Base-by-base conservation (phyloP, 176 grass and related monocot species). In the Microstegium vimineum region DNA sequence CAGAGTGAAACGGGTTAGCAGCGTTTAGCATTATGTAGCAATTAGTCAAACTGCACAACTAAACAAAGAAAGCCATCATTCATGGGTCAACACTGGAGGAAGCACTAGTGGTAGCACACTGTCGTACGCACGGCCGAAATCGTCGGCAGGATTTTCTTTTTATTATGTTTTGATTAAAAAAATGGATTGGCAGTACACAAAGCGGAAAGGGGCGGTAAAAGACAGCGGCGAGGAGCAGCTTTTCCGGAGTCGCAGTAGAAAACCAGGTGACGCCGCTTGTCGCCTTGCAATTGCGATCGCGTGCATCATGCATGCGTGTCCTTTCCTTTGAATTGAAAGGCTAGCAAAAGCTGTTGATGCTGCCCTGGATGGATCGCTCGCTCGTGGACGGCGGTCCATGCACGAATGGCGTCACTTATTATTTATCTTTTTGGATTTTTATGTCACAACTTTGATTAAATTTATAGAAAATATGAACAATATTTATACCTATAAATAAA, bases 221-320 rank as follows among this genome's bases (percentile, higher is more conserved):
- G 69, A 45, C 40, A 45, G 25, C 12, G 34, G 66, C 18, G 28
- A 66, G 37, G 8, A 36, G n/a, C 69, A 18, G 40, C 25, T 72
- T 72, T 46, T 46, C 26, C 37, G 25, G 37, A 8, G 38, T 17
- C 43, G 6, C 69, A 18, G 69, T 71, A 71, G 69, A 46, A 72
- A 72, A 72, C 27, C 69, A 72, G 41, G 41, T 72, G 69, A 71
- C 69, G 41, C 69, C 40, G 69, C 69, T 71, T 71, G 69, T 45
- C 69, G 22, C 18, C 33, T 37, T 67, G 16, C 62, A 32, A 17
- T 8, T 7, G 30, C 6, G 1, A 43, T 42, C n/a, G n/a, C n/a
- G n/a, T n/a, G n/a, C n/a, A n/a, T n/a, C n/a, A n/a, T 41, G 38
- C 12, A 14, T 36, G 34, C 18, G 4, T 69, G 20, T 23, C 22